Conservation (phyloP, 2,329 filamentous ascomycete genomes). For the Botrytis galanthina region DNA sequence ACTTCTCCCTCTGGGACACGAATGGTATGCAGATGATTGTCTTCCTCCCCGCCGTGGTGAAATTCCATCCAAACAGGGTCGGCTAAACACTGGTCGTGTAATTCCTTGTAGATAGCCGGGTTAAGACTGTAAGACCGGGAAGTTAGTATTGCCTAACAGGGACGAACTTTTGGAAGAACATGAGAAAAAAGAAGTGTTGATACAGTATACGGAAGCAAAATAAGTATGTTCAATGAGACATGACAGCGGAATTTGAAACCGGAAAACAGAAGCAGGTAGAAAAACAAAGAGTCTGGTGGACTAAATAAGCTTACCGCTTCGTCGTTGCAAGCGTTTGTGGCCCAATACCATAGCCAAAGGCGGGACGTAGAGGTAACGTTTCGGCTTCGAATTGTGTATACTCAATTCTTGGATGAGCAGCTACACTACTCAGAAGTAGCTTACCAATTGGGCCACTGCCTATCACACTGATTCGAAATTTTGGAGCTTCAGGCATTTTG, state of each 20-base stretch:
- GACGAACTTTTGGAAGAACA: background rate
- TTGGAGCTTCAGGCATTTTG: conserved; percentile 2
- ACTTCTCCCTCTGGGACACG: conserved; percentile 6
- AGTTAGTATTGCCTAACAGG: background rate
- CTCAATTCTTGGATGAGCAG: conserved; percentile 19
- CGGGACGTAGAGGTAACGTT: conserved; percentile 20
- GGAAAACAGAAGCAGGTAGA: background rate
- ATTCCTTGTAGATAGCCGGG: background rate
- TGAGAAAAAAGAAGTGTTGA: background rate
- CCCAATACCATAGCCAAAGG: conserved; percentile 22
- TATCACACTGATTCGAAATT: conserved; percentile 23
- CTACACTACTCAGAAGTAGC: conserved; percentile 20
- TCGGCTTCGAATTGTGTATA: conserved; percentile 21
- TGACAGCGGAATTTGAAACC: background rate
- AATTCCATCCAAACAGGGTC: conserved; percentile 22
- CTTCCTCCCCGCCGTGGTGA: background rate
- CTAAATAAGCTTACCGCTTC: background rate
- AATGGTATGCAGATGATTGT: conserved; percentile 10
- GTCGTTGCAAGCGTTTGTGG: conserved; percentile 16
- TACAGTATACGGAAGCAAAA: background rate
- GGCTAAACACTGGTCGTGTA: background rate
- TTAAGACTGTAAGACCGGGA: conserved; percentile 15
- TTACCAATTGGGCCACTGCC: conserved; percentile 24
- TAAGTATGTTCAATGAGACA: background rate
- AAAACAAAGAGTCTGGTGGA: background rate